Percentiles rank a stretch among this genome's conserved stretches.
phyloP scores from a whole-genome alignment of 768 basidiomycete species.

The Russula emetica region DNA sequence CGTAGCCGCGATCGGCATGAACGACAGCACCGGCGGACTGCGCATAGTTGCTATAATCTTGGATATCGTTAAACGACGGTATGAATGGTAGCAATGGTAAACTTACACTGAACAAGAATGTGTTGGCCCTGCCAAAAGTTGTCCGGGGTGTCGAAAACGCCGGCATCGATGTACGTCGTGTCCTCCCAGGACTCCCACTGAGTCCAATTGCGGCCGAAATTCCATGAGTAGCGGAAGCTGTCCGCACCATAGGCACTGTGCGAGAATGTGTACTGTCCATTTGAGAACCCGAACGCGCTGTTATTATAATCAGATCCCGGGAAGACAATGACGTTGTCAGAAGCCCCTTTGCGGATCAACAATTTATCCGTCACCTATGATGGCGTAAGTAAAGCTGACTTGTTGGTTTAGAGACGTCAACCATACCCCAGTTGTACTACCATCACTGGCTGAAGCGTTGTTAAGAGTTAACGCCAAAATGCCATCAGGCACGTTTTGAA shows the following conservation, averaged over 20 bases:
- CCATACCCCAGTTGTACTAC: constrained; percentile 53
- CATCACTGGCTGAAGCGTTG: constrained; percentile 45
- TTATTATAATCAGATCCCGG: constrained; percentile 75
- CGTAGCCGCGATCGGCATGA: constrained; percentile 70
- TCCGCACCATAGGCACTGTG: constrained; percentile 87
- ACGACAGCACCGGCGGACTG: constrained; percentile 61
- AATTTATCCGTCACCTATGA: constrained; percentile 66
- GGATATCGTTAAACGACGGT: constrained; percentile 2
- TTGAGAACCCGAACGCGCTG: constrained; percentile 50
- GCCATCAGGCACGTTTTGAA: constrained; percentile 76
- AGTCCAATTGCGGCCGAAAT: constrained; percentile 84
- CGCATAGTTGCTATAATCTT: constrained; percentile 75
- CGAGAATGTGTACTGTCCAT: constrained; percentile 67
- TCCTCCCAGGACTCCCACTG: constrained; percentile 77
- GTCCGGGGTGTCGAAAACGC: constrained; percentile 44
- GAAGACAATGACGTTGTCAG: constrained; percentile 82
- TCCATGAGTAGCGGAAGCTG: constrained; percentile 78
- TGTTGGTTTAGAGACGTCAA: constrained; percentile 9
- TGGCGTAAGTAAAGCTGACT: not conserved
- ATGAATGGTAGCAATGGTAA: constrained; percentile 1
- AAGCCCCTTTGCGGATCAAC: constrained; percentile 71
- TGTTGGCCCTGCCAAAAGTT: constrained; percentile 81
- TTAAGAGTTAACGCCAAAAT: constrained; percentile 68
- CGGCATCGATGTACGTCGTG: constrained; percentile 56
- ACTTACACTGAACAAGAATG: constrained; percentile 83